Evolutionary conservation across 2,329 filamentous ascomycete species (phyloP).

Genomic region (Coniochaeta sp.): DNA sequence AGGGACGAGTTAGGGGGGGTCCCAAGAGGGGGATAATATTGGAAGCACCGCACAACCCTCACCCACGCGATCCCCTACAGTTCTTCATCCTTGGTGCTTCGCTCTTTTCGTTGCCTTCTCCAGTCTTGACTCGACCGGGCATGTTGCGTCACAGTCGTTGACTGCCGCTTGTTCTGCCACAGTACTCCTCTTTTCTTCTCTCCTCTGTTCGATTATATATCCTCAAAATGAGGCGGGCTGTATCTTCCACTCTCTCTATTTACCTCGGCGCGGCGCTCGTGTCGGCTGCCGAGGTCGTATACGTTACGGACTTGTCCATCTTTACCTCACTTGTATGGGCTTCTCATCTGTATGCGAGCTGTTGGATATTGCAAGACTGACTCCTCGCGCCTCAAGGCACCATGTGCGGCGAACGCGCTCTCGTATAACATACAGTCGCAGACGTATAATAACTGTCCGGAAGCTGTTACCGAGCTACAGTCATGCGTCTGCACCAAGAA

Average conservation of each 20-base stretch:
- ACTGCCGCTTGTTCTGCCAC: background rate
- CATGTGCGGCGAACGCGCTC: constrained; percentile 39
- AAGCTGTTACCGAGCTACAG: constrained; percentile 35
- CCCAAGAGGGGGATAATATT: background rate
- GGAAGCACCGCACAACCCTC: background rate
- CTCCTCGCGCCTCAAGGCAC: constrained; percentile 27
- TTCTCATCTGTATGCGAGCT: background rate
- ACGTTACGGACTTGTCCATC: constrained; percentile 35
- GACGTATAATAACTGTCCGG: constrained; percentile 34
- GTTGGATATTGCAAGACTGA: constrained; percentile 1
- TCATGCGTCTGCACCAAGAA: constrained; percentile 45
- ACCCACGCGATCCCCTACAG: background rate
- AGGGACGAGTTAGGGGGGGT: background rate
- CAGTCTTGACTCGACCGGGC: background rate
- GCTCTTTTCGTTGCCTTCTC: background rate
- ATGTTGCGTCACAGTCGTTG: background rate
- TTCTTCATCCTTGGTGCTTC: background rate
- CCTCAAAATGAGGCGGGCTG: constrained; percentile 9
- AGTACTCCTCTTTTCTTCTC: background rate
- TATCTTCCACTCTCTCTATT: constrained; percentile 3
- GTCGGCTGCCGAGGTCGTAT: constrained; percentile 23
- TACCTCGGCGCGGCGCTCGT: constrained; percentile 4
- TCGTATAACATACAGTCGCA: constrained; percentile 33
- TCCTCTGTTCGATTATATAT: background rate
- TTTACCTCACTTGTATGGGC: constrained; percentile 30